Conservation (phyloP, 2,329 filamentous ascomycete genomes). For the Rasamsonia emersonii region DNA sequence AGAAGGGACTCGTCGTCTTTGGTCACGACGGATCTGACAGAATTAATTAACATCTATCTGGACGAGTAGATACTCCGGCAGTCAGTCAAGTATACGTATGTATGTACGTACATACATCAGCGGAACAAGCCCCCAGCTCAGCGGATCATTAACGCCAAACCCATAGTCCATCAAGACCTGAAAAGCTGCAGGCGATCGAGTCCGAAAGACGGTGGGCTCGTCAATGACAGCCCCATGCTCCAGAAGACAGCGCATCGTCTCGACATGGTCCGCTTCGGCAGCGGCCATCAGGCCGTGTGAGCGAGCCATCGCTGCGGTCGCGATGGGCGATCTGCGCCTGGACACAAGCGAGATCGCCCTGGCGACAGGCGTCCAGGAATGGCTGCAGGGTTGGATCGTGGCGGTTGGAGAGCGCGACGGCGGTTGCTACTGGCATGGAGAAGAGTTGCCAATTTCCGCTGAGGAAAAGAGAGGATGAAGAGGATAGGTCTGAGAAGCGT, state of each 20-base stretch:
- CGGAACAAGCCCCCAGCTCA: too few species aligned
- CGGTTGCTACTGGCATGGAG: not conserved
- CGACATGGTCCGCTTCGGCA: not conserved
- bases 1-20: too few species aligned
- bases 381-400: not conserved
- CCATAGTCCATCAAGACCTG: too few species aligned
- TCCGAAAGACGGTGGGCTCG: not conserved
- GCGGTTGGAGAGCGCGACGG: not conserved
- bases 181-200: not conserved
- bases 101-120: too few species aligned
- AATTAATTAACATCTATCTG: too few species aligned
- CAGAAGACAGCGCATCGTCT: not conserved
- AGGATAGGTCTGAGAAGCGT: too few species aligned
- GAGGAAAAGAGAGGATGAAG: too few species aligned
- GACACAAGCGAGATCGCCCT: not conserved
- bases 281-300: not conserved
- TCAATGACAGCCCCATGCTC: not conserved
- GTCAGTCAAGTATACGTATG: too few species aligned
- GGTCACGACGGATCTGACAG: too few species aligned
- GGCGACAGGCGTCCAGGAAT: not conserved
- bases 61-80: too few species aligned
- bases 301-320: not conserved
- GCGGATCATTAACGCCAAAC: too few species aligned
- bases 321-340: not conserved
- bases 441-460: too few species aligned